phyloP scores from a whole-genome alignment of 257 asterid species.

The Capsicum baccatum region DNA sequence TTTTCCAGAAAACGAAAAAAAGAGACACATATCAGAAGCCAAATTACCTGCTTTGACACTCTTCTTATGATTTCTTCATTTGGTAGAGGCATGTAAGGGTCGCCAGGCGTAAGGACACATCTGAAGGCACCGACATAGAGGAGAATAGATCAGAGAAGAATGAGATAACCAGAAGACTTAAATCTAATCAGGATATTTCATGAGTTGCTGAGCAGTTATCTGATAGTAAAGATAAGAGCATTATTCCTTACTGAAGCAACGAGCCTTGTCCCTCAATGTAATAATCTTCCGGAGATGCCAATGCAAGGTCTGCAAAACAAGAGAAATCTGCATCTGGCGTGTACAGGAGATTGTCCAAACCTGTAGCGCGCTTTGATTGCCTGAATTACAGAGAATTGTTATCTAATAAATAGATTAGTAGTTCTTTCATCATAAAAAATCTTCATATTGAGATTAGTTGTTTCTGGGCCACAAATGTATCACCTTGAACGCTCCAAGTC shows the following conservation, averaged over 20 bases:
- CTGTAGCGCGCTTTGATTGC: slow-evolving; percentile 82
- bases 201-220: not conserved
- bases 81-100: slow-evolving; percentile 94
- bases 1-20: not conserved
- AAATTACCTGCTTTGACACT: slow-evolving; percentile 84
- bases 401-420: not conserved
- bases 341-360: slow-evolving; percentile 91
- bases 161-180: slow-evolving; percentile 26
- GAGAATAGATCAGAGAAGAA: slow-evolving; percentile 26
- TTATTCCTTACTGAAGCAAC: slow-evolving; percentile 81
- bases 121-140: slow-evolving; percentile 46
- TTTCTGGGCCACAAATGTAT: slow-evolving; percentile 24
- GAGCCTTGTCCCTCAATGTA: slow-evolving; percentile 96
- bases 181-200: not conserved
- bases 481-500: slow-evolving; percentile 91
- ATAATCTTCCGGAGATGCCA: slow-evolving; percentile 90
- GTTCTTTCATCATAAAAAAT: slow-evolving; percentile 15
- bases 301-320: slow-evolving; percentile 97
- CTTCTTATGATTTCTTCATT: slow-evolving; percentile 86
- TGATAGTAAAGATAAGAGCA: not conserved
- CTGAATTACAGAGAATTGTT: slow-evolving; percentile 42
- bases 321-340: slow-evolving; percentile 99
- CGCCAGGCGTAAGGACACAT: slow-evolving; percentile 98
- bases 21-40: not conserved
- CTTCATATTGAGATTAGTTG: slow-evolving; percentile 23